phyloP scores from a whole-genome alignment of 2,329 filamentous ascomycete species.

The Apiospora marii region DNA sequence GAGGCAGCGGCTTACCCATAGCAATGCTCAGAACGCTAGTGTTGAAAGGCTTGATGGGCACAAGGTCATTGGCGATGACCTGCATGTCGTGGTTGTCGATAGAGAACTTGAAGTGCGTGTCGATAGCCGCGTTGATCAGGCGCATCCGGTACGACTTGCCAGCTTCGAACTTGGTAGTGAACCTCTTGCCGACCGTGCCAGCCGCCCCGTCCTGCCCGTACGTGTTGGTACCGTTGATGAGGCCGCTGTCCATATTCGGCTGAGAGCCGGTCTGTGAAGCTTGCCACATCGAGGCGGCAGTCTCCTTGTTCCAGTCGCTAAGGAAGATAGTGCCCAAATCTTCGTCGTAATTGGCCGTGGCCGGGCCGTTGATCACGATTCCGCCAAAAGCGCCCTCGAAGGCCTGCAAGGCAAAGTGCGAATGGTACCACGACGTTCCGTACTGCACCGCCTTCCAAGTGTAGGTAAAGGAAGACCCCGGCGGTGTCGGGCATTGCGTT shows the following conservation, averaged over 20 bases:
- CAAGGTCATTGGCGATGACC: conserved; percentile 66
- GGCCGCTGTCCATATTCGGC: conserved; percentile 52
- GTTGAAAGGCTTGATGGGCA: conserved; percentile 63
- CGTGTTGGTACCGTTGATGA: conserved; percentile 46
- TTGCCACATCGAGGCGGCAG: conserved; percentile 47
- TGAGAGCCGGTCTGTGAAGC: conserved; percentile 41
- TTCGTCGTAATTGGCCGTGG: conserved; percentile 65
- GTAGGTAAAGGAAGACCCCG: conserved; percentile 62
- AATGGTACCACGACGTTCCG: conserved; percentile 68
- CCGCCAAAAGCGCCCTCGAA: conserved; percentile 66
- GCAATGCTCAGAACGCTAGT: conserved; percentile 51
- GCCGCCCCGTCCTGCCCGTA: conserved; percentile 41
- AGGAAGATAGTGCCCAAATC: conserved; percentile 68
- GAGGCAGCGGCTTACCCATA: conserved; percentile 33
- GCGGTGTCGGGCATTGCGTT: conserved; percentile 59
- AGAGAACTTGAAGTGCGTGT: conserved; percentile 55
- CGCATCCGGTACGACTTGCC: conserved; percentile 52
- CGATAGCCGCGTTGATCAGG: conserved; percentile 55
- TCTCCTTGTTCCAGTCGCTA: conserved; percentile 64
- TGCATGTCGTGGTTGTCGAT: conserved; percentile 65
- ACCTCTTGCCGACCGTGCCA: conserved; percentile 46
- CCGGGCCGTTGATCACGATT: conserved; percentile 68
- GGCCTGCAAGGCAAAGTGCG: conserved; percentile 59
- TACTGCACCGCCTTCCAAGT: conserved; percentile 62
- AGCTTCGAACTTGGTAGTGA: conserved; percentile 47